Conservation (phyloP, 2,329 filamentous ascomycete genomes). For the Botryotinia narcissicola region DNA sequence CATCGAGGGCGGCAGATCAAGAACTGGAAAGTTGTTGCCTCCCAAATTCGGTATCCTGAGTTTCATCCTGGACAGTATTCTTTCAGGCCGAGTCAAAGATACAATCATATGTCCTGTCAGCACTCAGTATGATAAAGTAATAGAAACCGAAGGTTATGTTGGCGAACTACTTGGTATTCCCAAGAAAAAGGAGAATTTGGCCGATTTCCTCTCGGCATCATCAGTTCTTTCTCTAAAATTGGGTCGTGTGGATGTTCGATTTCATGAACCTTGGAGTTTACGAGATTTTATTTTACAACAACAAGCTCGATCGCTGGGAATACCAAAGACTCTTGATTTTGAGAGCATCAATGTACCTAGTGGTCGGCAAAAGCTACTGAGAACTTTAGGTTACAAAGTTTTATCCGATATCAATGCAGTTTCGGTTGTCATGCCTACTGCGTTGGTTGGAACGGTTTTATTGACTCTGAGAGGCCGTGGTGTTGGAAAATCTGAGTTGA, state of each 20-base stretch:
- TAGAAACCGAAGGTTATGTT: constrained; percentile 96
- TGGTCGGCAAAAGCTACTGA: constrained; percentile 63
- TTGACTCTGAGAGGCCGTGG: constrained; percentile 88
- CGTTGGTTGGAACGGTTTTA: constrained; percentile 89
- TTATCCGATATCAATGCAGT: constrained; percentile 93
- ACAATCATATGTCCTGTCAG: constrained; percentile 93
- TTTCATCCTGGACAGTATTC: constrained; percentile 85
- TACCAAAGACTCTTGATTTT: constrained; percentile 49
- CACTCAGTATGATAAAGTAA: constrained; percentile 98
- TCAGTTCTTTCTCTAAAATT: constrained; percentile 86
- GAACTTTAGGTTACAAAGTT: constrained; percentile 88
- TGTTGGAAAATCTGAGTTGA: constrained; percentile 81
- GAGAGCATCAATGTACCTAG: constrained; percentile 43
- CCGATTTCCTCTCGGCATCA: constrained; percentile 81
- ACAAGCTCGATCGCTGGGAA: constrained; percentile 53
- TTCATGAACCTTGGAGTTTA: constrained; percentile 94
- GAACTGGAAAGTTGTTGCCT: constrained; percentile 88
- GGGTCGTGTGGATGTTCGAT: constrained; percentile 89
- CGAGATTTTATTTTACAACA: constrained; percentile 78
- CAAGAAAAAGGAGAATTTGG: constrained; percentile 91
- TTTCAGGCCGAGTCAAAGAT: constrained; percentile 85
- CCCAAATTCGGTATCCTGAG: constrained; percentile 95
- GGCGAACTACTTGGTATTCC: constrained; percentile 90
- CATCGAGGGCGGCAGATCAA: constrained; percentile 88
- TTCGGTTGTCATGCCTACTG: constrained; percentile 97